Percentiles rank a stretch among this genome's conserved stretches.
phyloP scores from a whole-genome alignment of 768 basidiomycete species.

The Tylopilus plumbeoviolaceoides region DNA sequence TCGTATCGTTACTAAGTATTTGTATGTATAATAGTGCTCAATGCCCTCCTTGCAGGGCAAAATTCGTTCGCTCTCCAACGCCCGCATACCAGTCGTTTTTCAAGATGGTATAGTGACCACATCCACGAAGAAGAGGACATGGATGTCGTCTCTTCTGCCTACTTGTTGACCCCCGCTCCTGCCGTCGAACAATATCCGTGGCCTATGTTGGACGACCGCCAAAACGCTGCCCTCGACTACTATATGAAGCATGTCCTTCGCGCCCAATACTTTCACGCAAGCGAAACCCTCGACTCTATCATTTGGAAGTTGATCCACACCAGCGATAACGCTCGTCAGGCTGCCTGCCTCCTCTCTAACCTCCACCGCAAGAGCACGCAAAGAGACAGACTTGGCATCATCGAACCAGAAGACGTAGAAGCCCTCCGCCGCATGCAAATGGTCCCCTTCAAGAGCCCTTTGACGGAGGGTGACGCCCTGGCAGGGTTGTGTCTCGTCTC shows the following conservation, averaged over 20 bases:
- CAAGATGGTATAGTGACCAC: conserved; percentile 14
- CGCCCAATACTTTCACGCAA: conserved; percentile 69
- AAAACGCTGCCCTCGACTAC: conserved; percentile 28
- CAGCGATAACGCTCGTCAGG: conserved; percentile 47
- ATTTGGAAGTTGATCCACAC: conserved; percentile 50
- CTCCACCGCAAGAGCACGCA: conserved; percentile 42
- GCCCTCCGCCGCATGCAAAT: conserved; percentile 26
- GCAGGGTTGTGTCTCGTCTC: conserved; percentile 75
- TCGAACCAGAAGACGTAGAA: conserved; percentile 23
- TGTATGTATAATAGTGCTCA: conserved; percentile 66
- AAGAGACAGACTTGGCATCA: conserved; percentile 15
- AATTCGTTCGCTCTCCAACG: conserved; percentile 24
- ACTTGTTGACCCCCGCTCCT: conserved; percentile 6
- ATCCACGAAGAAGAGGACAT: conserved; percentile 16
- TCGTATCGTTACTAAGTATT: conserved; percentile 67
- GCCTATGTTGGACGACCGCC: conserved; percentile 13
- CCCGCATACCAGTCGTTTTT: conserved; percentile 28
- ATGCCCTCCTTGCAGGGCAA: conserved; percentile 53
- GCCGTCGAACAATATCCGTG: conserved; percentile 12
- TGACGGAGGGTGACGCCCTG: conserved; percentile 68
- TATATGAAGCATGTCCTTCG: conserved; percentile 63
- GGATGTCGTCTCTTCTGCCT: conserved; percentile 22
- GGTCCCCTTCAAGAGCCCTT: conserved; percentile 15
- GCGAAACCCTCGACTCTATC: conserved; percentile 40
- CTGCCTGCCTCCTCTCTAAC: conserved; percentile 60